Conservation (phyloP, 768 basidiomycete species). For the Tulasnella sp. region DNA sequence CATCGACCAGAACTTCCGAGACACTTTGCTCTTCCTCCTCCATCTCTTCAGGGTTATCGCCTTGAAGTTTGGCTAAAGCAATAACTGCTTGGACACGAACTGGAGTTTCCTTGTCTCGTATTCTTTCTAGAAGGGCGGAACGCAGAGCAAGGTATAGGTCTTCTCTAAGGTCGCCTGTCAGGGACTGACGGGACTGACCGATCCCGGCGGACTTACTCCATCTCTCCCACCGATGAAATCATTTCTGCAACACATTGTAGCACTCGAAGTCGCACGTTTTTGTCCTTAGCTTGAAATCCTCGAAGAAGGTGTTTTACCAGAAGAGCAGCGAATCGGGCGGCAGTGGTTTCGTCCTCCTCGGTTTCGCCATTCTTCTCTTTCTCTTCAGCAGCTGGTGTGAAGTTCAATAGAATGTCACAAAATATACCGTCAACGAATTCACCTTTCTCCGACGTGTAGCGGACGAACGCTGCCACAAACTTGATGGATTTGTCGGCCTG, state of each 20-base stretch:
- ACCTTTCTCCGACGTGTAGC: constrained; percentile 76
- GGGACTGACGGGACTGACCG: constrained; percentile 13
- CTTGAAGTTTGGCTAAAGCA: constrained; percentile 72
- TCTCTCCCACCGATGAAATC: constrained; percentile 72
- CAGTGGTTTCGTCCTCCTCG: constrained; percentile 58
- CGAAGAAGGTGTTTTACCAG: constrained; percentile 68
- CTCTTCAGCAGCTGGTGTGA: constrained; percentile 41
- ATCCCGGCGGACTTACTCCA: constrained; percentile 62
- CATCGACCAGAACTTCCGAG: constrained; percentile 60
- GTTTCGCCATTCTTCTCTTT: constrained; percentile 44
- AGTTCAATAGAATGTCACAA: no score
- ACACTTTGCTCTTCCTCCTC: constrained; percentile 50
- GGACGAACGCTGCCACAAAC: constrained; percentile 76
- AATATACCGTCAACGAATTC: constrained; percentile 30
- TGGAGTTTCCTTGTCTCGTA: constrained; percentile 70
- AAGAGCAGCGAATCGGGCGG: constrained; percentile 63
- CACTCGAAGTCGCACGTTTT: constrained; percentile 75
- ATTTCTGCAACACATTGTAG: constrained; percentile 74
- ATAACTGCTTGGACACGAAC: constrained; percentile 78
- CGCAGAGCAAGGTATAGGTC: constrained; percentile 66
- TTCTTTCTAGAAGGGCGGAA: constrained; percentile 60
- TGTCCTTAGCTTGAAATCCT: constrained; percentile 84
- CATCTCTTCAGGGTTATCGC: constrained; percentile 61
- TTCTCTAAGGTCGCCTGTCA: constrained; percentile 51
- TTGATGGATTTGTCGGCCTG: constrained; percentile 75